phyloP scores from a whole-genome alignment of 2,329 filamentous ascomycete genomes.

The Cercospora zeina region DNA sequence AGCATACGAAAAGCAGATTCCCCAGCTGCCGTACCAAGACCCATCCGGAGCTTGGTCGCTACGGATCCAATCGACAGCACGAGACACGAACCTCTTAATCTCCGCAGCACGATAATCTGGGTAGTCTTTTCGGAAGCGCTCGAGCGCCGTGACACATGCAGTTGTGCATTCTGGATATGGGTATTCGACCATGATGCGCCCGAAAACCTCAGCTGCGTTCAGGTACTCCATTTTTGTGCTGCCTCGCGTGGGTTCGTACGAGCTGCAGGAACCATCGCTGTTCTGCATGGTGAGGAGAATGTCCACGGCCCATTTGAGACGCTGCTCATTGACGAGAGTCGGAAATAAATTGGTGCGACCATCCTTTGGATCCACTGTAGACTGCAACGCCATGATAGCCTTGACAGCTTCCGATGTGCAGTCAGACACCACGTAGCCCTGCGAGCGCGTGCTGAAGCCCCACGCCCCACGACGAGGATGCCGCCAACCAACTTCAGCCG shows the following conservation, averaged over 20 bases:
- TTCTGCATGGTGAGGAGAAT: constrained; percentile 92
- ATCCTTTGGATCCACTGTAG: constrained; percentile 57
- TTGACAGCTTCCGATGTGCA: constrained; percentile 92
- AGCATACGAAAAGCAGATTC: constrained; percentile 96
- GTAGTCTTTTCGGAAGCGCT: constrained; percentile 77
- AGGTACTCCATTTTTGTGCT: constrained; percentile 77
- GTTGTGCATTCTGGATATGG: constrained; percentile 98
- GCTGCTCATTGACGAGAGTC: constrained; percentile 68
- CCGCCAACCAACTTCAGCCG: constrained; percentile 60
- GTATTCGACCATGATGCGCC: constrained; percentile 97
- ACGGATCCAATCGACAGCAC: constrained; percentile 81
- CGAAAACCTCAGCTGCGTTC: constrained; percentile 96
- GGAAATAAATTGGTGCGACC: constrained; percentile 56
- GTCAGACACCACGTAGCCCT: constrained; percentile 94
- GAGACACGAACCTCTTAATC: constrained; percentile 69
- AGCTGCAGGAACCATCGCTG: constrained; percentile 77
- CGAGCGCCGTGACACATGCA: constrained; percentile 83
- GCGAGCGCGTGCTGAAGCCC: constrained; percentile 89
- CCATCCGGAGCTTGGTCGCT: constrained; percentile 74
- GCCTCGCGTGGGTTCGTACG: constrained; percentile 82
- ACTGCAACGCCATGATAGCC: constrained; percentile 79
- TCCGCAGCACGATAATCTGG: constrained; percentile 76
- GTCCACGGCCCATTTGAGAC: constrained; percentile 85
- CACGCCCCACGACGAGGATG: constrained; percentile 90
- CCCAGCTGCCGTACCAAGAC: constrained; percentile 98